Percentiles rank a stretch among this genome's conserved stretches.
Evolutionary conservation across 202 grass and related monocot genomes (phyloP).

Genomic region (Schoenoplectus triqueter): DNA sequence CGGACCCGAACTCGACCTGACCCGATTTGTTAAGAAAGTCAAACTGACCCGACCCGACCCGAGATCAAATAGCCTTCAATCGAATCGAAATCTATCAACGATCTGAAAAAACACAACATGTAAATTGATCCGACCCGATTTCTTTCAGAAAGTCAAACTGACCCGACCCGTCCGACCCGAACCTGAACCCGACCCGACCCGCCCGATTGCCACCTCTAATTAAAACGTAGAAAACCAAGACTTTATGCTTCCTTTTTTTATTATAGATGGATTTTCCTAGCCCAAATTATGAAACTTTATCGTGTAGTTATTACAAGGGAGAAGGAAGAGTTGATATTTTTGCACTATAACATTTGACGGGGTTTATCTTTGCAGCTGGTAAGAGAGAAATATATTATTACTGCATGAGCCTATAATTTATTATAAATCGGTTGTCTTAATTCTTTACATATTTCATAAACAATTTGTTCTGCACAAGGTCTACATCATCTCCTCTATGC

Average conservation of each 20-base stretch:
- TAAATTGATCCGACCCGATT: too few relatives aligned
- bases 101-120: too few relatives aligned
- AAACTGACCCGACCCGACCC: too few relatives aligned
- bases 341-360: neutral
- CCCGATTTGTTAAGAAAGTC: too few relatives aligned
- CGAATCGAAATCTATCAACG: too few relatives aligned
- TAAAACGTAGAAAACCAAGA: neutral
- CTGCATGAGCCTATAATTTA: neutral
- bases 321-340: neutral
- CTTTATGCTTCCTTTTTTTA: neutral
- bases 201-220: too few relatives aligned
- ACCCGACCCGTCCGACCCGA: too few relatives aligned
- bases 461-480: neutral
- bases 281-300: neutral
- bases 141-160: too few relatives aligned
- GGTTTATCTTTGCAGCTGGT: neutral
- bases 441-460: slow-evolving; percentile 22
- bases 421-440: neutral
- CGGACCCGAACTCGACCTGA: too few relatives aligned
- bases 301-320: neutral
- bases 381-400: neutral
- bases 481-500: slow-evolving; percentile 1
- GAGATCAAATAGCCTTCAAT: too few relatives aligned
- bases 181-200: too few relatives aligned
- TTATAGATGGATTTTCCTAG: neutral